Percentiles rank a stretch among this genome's conserved stretches.
Evolutionary conservation across 78 protist species (phyloP).

Genomic region (Dictyostelium brefeldianum): DNA sequence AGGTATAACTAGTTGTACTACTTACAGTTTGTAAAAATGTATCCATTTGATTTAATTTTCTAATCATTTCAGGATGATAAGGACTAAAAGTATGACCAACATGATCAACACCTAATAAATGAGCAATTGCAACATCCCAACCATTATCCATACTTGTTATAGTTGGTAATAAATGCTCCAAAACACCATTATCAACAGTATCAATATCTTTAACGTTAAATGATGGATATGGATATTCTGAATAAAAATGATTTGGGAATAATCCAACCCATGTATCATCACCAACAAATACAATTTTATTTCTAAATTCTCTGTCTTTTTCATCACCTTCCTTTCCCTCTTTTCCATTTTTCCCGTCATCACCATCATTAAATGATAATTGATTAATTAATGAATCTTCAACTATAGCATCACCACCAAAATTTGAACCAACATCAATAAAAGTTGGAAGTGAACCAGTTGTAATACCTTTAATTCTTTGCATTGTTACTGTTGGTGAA

Average conservation of each 20-base stretch:
- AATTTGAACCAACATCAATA: slow-evolving; percentile 89
- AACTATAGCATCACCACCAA: slow-evolving; percentile 84
- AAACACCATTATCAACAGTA: slow-evolving; percentile 95
- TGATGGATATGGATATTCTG: slow-evolving; percentile 89
- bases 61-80: slow-evolving; percentile 90
- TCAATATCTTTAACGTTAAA: slow-evolving; percentile 96
- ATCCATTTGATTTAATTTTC: slow-evolving; percentile 81
- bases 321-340: background rate
- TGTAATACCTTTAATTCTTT: slow-evolving; percentile 91
- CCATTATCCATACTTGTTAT: slow-evolving; percentile 39
- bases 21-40: slow-evolving; percentile 60
- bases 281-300: slow-evolving; percentile 87
- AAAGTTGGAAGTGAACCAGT: slow-evolving; percentile 97
- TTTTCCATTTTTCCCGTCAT: background rate
- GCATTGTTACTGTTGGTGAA: slow-evolving; percentile 98
- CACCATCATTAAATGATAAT: slow-evolving; percentile 25
- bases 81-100: slow-evolving; percentile 94
- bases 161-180: slow-evolving; percentile 62
- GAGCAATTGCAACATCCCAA: slow-evolving; percentile 92
- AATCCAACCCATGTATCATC: slow-evolving; percentile 98
- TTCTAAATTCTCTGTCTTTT: slow-evolving; percentile 2
- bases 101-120: slow-evolving; percentile 98
- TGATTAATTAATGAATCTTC: slow-evolving; percentile 95
- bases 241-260: slow-evolving; percentile 78
- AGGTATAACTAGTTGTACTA: background rate